Conservation (phyloP, 176 grass and related monocot species). For the Canna indica region DNA sequence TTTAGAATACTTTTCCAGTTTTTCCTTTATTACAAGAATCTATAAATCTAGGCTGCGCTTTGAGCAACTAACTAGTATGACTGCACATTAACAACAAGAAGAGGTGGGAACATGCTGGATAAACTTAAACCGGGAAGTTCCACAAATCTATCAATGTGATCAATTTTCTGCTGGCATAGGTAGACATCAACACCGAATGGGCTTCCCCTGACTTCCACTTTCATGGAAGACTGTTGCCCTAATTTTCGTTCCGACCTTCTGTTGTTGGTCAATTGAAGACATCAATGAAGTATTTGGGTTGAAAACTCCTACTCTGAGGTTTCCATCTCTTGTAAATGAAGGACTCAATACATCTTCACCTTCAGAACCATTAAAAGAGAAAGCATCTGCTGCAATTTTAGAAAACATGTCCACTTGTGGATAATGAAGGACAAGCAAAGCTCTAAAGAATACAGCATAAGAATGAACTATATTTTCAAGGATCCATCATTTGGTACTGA, state of each 20-base stretch:
- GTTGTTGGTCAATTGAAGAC: slow-evolving; percentile 21
- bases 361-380: slow-evolving; percentile 59
- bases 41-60: not conserved
- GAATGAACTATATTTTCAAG: not conserved
- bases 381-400: slow-evolving; percentile 32
- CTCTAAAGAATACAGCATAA: not conserved
- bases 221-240: slow-evolving; percentile 39
- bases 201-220: slow-evolving; percentile 66
- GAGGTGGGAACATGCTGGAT: slow-evolving; percentile 58
- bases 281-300: slow-evolving; percentile 13
- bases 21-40: not conserved
- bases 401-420: not conserved
- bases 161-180: slow-evolving; percentile 70
- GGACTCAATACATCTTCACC: slow-evolving; percentile 33
- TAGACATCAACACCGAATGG: slow-evolving; percentile 90
- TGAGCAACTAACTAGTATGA: not conserved
- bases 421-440: not conserved
- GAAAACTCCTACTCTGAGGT: slow-evolving; percentile 31
- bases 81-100: slow-evolving; percentile 89
- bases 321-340: slow-evolving; percentile 23
- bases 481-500: not conserved
- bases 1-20: not conserved
- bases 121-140: slow-evolving; percentile 58
- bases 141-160: slow-evolving; percentile 91
- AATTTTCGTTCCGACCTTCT: slow-evolving; percentile 48